phyloP scores from a whole-genome alignment of 129 eudicot species.

The Helianthus tuberosus region DNA sequence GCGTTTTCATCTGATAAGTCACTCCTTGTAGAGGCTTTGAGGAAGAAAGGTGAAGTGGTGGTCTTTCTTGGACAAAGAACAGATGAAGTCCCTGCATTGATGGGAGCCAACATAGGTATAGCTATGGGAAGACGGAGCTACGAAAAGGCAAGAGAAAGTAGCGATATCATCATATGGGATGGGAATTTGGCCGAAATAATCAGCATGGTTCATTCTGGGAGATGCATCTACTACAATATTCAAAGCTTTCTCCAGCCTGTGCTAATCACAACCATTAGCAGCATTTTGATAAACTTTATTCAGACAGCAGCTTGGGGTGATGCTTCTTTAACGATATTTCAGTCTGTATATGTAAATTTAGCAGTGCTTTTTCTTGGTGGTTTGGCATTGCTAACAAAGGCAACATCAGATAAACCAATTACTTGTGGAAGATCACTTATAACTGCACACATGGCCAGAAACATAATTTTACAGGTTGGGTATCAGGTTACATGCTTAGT shows the following conservation, averaged over 20 bases:
- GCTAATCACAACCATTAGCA: too few relatives aligned
- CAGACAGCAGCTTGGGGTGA: too few relatives aligned
- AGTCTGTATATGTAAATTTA: conserved; percentile 27
- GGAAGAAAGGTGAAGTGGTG: too few relatives aligned
- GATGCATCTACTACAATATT: too few relatives aligned
- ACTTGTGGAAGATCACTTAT: conserved; percentile 4
- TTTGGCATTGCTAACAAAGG: conserved; percentile 30
- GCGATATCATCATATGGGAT: conserved; percentile 28
- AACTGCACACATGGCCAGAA: conserved; percentile 38
- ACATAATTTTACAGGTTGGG: conserved; percentile 28
- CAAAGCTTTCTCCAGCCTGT: too few relatives aligned
- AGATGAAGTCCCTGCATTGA: conserved; percentile 36
- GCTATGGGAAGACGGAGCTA: conserved; percentile 38
- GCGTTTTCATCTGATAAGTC: too few relatives aligned
- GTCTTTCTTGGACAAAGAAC: conserved; percentile 39
- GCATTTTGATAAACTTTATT: too few relatives aligned
- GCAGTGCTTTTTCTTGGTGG: conserved; percentile 36
- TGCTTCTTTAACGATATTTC: too few relatives aligned
- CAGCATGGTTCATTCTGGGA: too few relatives aligned
- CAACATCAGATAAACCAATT: conserved; percentile 7
- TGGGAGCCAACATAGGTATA: conserved; percentile 41
- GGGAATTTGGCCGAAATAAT: conserved; percentile 11
- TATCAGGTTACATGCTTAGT: conserved; percentile 28
- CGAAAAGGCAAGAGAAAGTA: conserved; percentile 25
- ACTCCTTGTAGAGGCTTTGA: too few relatives aligned